Conservation (phyloP, 148 eudicot genomes). For the Heliosperma pusillum region DNA sequence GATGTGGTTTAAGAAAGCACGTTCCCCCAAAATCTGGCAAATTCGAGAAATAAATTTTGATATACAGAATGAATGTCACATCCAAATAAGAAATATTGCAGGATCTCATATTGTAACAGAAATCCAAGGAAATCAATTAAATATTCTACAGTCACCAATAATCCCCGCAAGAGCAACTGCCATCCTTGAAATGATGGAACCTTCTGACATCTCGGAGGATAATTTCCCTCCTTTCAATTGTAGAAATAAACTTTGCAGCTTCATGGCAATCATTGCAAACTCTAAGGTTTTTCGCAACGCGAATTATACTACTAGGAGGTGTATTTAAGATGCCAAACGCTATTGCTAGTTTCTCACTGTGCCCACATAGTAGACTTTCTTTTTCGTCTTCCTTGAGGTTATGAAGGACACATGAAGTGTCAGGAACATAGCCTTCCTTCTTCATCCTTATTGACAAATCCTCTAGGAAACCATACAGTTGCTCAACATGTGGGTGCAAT, state of each 20-base stretch:
- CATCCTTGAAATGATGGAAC: constrained; percentile 62
- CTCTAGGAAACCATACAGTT: constrained; percentile 40
- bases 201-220: constrained; percentile 53
- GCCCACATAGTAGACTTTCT: constrained; percentile 53
- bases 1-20: neutral
- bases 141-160: constrained; percentile 39
- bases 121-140: neutral
- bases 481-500: constrained; percentile 53
- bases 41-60: neutral
- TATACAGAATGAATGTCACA: constrained; percentile 9
- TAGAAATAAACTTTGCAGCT: constrained; percentile 56
- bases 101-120: neutral
- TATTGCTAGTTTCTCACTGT: constrained; percentile 54
- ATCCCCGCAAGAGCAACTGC: constrained; percentile 52
- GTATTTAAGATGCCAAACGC: constrained; percentile 56
- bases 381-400: constrained; percentile 49
- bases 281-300: constrained; percentile 63
- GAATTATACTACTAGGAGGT: constrained; percentile 49
- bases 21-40: neutral
- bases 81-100: constrained; percentile 2
- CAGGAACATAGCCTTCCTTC: constrained; percentile 63
- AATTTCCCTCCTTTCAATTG: constrained; percentile 49
- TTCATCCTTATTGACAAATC: constrained; percentile 43
- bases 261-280: constrained; percentile 60
- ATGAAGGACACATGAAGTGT: constrained; percentile 66